Evolutionary conservation across 805 yeast genomes (phyloP).

Genomic region (Saccharomyces paradoxus): DNA sequence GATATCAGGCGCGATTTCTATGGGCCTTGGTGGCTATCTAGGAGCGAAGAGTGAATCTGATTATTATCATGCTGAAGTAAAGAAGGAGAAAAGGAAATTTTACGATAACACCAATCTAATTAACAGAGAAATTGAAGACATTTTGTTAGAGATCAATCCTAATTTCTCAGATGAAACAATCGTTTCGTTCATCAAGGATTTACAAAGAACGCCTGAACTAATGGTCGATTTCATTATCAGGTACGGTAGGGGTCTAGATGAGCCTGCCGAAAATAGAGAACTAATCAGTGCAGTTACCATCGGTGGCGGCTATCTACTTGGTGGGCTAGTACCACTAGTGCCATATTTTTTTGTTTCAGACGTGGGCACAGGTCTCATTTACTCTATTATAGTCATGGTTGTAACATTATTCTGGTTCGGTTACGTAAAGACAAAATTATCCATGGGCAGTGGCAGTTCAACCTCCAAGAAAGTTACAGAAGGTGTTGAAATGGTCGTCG

Average conservation of each 20-base stretch:
- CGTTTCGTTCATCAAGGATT: conserved; percentile 62
- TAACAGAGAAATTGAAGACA: conserved; percentile 74
- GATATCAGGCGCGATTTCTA: conserved; percentile 92
- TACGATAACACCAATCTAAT: conserved; percentile 57
- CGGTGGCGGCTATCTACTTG: conserved; percentile 80
- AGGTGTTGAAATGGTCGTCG: conserved; percentile 86
- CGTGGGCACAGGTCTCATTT: conserved; percentile 68
- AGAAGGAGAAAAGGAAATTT: conserved; percentile 58
- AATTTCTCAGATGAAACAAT: conserved; percentile 61
- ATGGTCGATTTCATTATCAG: conserved; percentile 82
- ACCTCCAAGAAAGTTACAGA: conserved; percentile 52
- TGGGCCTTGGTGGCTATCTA: conserved; percentile 95
- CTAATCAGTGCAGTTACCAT: conserved; percentile 81
- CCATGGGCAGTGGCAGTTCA: conserved; percentile 76
- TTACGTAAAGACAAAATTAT: conserved; percentile 69
- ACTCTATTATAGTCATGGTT: conserved; percentile 73
- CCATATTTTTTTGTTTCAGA: conserved; percentile 80
- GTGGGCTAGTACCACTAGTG: conserved; percentile 84
- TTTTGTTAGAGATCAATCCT: conserved; percentile 58
- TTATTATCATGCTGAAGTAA: conserved; percentile 63
- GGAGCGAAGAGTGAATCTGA: conserved; percentile 89
- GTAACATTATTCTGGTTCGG: conserved; percentile 85
- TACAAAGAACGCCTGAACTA: conserved; percentile 66
- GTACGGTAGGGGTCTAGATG: conserved; percentile 88
- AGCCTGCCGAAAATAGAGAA: conserved; percentile 90